phyloP scores from a whole-genome alignment of 2,329 filamentous ascomycete species.

The Tolypocladium sp. region DNA sequence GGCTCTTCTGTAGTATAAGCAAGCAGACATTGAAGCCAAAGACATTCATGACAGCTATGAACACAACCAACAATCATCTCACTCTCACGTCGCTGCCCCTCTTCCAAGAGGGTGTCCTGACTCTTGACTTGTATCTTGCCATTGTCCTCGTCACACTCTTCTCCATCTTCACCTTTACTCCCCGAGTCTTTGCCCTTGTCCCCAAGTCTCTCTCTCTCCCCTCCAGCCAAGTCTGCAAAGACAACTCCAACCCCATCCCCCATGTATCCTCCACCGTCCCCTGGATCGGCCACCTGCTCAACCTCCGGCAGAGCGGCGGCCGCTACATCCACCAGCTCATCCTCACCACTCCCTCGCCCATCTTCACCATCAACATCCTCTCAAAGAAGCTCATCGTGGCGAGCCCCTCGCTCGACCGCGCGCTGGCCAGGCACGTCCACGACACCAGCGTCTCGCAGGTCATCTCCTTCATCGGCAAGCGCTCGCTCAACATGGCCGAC shows the following conservation, averaged over 20 bases:
- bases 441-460: slow-evolving; percentile 21
- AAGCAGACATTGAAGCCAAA: not conserved
- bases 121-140: not conserved
- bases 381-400: slow-evolving; percentile 16
- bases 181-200: not conserved
- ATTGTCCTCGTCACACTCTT: not conserved
- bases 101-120: not conserved
- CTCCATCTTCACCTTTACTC: not conserved
- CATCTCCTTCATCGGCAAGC: slow-evolving; percentile 17
- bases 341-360: slow-evolving; percentile 7
- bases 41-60: not conserved
- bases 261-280: slow-evolving; percentile 12
- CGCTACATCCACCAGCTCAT: slow-evolving; percentile 17
- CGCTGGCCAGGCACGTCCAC: slow-evolving; percentile 14
- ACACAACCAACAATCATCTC: not conserved
- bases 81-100: not conserved
- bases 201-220: not conserved
- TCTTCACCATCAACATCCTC: slow-evolving; percentile 20
- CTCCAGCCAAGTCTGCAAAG: not conserved
- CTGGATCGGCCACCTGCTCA: slow-evolving; percentile 15
- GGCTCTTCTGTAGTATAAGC: not conserved
- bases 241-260: slow-evolving; percentile 3
- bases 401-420: slow-evolving; percentile 16
- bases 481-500: slow-evolving; percentile 15
- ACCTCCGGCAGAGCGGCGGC: slow-evolving; percentile 12